Evolutionary conservation across 345 rosid genomes (phyloP).

Genomic region (Eucalyptus tenuipes): DNA sequence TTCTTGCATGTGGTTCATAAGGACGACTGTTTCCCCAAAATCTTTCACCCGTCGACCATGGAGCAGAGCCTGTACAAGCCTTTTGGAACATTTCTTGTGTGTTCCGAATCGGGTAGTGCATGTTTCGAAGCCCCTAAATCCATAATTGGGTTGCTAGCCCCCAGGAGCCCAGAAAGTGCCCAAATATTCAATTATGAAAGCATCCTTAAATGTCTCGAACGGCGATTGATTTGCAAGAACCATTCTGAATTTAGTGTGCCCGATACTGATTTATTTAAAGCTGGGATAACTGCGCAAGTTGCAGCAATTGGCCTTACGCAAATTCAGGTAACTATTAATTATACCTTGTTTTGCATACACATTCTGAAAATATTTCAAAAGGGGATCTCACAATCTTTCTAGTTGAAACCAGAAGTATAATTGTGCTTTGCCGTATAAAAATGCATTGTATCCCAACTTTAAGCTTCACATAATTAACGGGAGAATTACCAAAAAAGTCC

Average conservation of each 20-base stretch:
- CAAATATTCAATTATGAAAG: not conserved
- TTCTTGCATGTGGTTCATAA: slow-evolving; percentile 39
- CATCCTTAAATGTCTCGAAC: not conserved
- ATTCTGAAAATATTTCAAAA: not conserved
- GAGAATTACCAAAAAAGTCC: too few relatives aligned
- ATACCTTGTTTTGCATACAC: not conserved
- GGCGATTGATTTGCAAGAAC: not conserved
- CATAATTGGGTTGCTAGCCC: slow-evolving; percentile 8
- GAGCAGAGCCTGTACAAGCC: slow-evolving; percentile 15
- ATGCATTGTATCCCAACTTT: not conserved
- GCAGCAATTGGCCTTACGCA: slow-evolving; percentile 12
- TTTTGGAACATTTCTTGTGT: slow-evolving; percentile 45
- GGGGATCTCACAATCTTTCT: not conserved
- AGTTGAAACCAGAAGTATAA: not conserved
- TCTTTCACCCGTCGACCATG: not conserved
- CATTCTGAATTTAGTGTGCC: not conserved
- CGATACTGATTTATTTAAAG: not conserved
- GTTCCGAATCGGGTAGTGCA: slow-evolving; percentile 13
- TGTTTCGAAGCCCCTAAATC: slow-evolving; percentile 40
- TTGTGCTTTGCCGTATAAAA: not conserved
- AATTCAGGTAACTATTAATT: slow-evolving; percentile 2
- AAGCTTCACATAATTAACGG: not conserved
- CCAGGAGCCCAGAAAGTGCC: not conserved
- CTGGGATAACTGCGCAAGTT: slow-evolving; percentile 9
- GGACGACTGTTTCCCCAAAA: slow-evolving; percentile 21